Base-by-base conservation (phyloP, 2,329 filamentous ascomycete species). In the Byssothecium circinans region DNA sequence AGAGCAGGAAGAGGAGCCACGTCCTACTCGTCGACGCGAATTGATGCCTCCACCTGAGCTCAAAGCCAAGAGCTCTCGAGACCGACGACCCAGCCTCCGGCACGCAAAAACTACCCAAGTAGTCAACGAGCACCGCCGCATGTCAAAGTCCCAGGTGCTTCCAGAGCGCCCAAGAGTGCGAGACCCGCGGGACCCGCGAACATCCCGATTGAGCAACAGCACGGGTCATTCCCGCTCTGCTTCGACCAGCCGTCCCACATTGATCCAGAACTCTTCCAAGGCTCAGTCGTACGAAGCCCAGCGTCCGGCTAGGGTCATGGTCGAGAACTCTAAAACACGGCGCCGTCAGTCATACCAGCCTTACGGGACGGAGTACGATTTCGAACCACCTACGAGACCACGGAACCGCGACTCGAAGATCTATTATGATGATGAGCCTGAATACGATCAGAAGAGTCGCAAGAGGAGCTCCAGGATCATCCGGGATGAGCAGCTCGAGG, bases 171-270 rank as follows among this genome's bases (percentile, higher is more conserved):
- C 45, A 11, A 47, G 54, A 27, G 56, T 57, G 27, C 49, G 53
- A 15, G 54, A 64, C 15, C 48, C 55, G 29, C 53, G 56, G 19
- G 12, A 49, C 3, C 43, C 56, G 18, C 54, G 53, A 33, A 41
- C 4, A 4, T 14, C 10, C 4, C 29, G 29, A 32, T n/a, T 46
- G 11, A 52, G 42, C 27, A 53, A 61, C 20, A 52, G 42, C 56
- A 63, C 51, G 3, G 36, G 11, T 49, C 49, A 47, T 45, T 56
- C 47, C 8, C 64, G 52, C 11, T 54, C 62, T 0, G 20, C 48
- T 3, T 67, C 65, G 0, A 29, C 56, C 23, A 65, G 62, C 38
- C 67, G 68, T 30, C 70, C 70, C 8, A 62, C 69, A 4, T 52
- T 71, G 18, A 57, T 64, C 2, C 70, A 63, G 20, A 47, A 62